phyloP scores from a whole-genome alignment of 352 stramenopile genomes.

The Globisporangium apiculatum region DNA sequence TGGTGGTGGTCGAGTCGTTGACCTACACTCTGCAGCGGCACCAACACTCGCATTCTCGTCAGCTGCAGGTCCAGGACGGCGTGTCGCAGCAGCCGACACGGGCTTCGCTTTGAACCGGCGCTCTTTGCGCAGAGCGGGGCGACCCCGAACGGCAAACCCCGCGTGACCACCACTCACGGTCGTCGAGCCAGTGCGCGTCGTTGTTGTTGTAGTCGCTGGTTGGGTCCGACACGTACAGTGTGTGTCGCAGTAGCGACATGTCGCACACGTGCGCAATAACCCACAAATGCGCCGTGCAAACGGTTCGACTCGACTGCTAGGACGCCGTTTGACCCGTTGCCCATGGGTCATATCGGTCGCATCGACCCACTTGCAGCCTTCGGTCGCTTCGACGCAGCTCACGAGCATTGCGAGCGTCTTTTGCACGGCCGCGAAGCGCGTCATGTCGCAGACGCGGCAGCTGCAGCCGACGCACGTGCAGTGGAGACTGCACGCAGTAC shows the following conservation, averaged over 20 bases:
- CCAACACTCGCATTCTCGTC: too few species aligned
- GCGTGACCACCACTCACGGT: background rate
- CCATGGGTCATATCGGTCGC: background rate
- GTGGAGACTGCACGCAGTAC: slow-evolving; percentile 57
- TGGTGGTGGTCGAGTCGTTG: slow-evolving; percentile 7
- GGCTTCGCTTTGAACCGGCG: slow-evolving; percentile 35
- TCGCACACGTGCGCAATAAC: slow-evolving; percentile 28
- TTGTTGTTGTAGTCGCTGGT: slow-evolving; percentile 3
- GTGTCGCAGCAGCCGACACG: slow-evolving; percentile 5
- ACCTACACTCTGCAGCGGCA: too few species aligned
- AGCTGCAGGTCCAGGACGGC: too few species aligned
- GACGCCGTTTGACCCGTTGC: slow-evolving; percentile 2
- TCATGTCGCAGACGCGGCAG: slow-evolving; percentile 71
- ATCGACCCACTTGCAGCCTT: slow-evolving; percentile 52
- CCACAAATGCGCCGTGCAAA: slow-evolving; percentile 16
- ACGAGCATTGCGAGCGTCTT: slow-evolving; percentile 54
- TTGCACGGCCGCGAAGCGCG: slow-evolving; percentile 40
- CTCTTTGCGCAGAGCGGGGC: slow-evolving; percentile 17
- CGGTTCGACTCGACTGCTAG: background rate
- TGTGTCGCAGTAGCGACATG: slow-evolving; percentile 30
- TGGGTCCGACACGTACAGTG: slow-evolving; percentile 26
- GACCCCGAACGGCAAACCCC: slow-evolving; percentile 9
- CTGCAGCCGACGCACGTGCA: slow-evolving; percentile 63
- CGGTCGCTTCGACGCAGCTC: slow-evolving; percentile 43
- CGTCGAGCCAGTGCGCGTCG: background rate